Base-by-base conservation (phyloP, 352 stramenopile genomes). In the Globisporangium mamillatum region DNA sequence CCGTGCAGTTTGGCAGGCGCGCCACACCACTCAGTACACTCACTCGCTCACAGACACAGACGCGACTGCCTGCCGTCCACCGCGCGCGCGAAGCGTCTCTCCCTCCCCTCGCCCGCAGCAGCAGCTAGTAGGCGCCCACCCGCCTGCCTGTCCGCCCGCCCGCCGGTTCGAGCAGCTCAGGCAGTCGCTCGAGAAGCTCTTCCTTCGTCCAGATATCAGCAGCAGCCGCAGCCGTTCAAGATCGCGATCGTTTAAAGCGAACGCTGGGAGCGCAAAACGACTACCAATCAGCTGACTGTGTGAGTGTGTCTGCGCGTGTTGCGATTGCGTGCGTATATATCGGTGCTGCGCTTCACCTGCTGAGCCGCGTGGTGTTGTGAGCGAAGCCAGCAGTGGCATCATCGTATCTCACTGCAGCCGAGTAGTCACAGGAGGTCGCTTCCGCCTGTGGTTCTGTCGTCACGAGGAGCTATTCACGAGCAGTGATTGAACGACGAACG, bases 61-160 rank as follows among this genome's bases (percentile, higher is more conserved):
- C 44, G 44, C 44, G 44, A 52, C 44, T 52, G 44, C 44, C 44
- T 32, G 29, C 29, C 29, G 29, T 32, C 29, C 29, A 24, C 44
- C n/a, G n/a, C 53, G n/a, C 24, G 18, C 53, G 54, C 55, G 9
- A 60, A 60, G 55, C 55, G 55, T 27, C 55, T 60, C 55, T 60
- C 55, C 55, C 55, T n/a, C 44, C 38, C 38, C 38, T 48, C 14
- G 14, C 18, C 53, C 25, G 18, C 52, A 32, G 29, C 29, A 32
- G 29, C 29, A 56, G 50, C 3, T 16, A 56, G 50, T 22, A 38
- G 32, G 32, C 7, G 32, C 29, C 27, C 27, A 3, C 25, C 27
- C 27, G 14, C 12, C 36, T 12, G 54, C 55, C 27, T 0, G 22
- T 0, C 27, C 27, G 27, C 25, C 27, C 27, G 14, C 12, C 36